phyloP scores from a whole-genome alignment of 2,329 filamentous ascomycete species.

The Alternaria viburni region DNA sequence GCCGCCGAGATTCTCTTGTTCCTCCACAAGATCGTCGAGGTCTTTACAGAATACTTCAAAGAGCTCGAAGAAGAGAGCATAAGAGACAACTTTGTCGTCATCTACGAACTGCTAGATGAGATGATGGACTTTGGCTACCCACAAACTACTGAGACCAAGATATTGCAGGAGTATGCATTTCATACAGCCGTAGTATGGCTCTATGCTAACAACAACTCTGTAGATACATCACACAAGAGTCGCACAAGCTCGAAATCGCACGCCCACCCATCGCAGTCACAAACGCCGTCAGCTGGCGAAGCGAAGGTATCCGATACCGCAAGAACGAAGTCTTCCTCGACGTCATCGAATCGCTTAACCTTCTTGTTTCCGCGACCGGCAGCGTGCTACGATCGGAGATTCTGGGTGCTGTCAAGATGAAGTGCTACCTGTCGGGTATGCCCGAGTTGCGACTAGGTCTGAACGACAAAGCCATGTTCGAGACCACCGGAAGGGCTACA shows the following conservation, averaged over 20 bases:
- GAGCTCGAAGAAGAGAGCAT: conserved; percentile 98
- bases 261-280: conserved; percentile 97
- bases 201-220: conserved; percentile 2
- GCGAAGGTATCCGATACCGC: conserved; percentile 95
- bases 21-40: conserved; percentile 96
- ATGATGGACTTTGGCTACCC: conserved; percentile 99
- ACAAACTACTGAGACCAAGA: conserved; percentile 98
- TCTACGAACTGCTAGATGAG: conserved; percentile 97
- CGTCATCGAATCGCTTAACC: conserved; percentile 94
- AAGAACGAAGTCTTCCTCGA: conserved; percentile 99
- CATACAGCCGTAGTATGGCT: background rate
- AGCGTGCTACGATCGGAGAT: conserved; percentile 97
- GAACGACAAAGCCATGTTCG: conserved; percentile 99
- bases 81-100: conserved; percentile 98
- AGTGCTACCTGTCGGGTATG: conserved; percentile 98
- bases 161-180: conserved; percentile 77
- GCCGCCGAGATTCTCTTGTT: conserved; percentile 98
- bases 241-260: conserved; percentile 95
- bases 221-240: conserved; percentile 96
- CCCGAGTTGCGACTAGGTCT: conserved; percentile 90
- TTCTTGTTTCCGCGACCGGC: conserved; percentile 90
- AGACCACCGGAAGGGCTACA: conserved; percentile 92
- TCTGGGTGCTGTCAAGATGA: conserved; percentile 97
- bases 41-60: conserved; percentile 99
- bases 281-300: conserved; percentile 97